A percentile compares a stretch with the other conserved stretches of the same genome.
phyloP scores from a whole-genome alignment of 2,329 filamentous ascomycete genomes.

The Penicillium sclerotiorum region DNA sequence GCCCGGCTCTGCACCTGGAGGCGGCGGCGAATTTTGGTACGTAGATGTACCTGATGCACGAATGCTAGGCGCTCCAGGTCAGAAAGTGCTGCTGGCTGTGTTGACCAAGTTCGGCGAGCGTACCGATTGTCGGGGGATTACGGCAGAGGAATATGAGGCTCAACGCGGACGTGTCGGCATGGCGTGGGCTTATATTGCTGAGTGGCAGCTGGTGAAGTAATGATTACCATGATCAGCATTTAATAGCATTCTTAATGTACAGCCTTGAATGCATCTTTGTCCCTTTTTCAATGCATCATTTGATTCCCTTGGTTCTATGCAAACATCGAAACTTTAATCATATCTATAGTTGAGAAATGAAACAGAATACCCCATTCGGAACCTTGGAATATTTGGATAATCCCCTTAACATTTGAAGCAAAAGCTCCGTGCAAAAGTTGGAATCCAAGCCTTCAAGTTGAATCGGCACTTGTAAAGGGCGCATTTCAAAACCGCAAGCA shows the following conservation, averaged over 20 bases:
- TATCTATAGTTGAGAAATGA: no score
- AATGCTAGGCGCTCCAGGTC: conserved; percentile 69
- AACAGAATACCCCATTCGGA: no score
- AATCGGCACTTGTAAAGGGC: no score
- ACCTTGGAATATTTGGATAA: no score
- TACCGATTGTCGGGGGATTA: conserved; percentile 57
- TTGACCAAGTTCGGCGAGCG: conserved; percentile 58
- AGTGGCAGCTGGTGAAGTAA: conserved; percentile 55
- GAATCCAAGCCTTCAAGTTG: no score
- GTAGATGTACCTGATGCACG: conserved; percentile 66
- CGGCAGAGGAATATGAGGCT: conserved; percentile 50
- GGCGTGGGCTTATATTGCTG: conserved; percentile 55
- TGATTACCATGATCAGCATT: neutral
- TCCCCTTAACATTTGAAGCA: no score
- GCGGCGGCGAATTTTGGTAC: conserved; percentile 82
- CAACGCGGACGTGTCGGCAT: conserved; percentile 51
- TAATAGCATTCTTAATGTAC: neutral
- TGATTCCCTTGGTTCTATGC: no score
- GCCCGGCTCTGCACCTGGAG: conserved; percentile 45
- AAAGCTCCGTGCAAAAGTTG: no score
- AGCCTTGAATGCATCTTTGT: neutral
- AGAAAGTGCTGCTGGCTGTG: conserved; percentile 66
- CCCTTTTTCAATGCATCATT: neutral
- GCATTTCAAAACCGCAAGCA: no score
- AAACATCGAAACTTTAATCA: no score